These are phyloP conservation scores for Botrytis cinerea DNA, from an alignment of 2,329 filamentous ascomycete species.

Conservation along the genomic window DNA sequence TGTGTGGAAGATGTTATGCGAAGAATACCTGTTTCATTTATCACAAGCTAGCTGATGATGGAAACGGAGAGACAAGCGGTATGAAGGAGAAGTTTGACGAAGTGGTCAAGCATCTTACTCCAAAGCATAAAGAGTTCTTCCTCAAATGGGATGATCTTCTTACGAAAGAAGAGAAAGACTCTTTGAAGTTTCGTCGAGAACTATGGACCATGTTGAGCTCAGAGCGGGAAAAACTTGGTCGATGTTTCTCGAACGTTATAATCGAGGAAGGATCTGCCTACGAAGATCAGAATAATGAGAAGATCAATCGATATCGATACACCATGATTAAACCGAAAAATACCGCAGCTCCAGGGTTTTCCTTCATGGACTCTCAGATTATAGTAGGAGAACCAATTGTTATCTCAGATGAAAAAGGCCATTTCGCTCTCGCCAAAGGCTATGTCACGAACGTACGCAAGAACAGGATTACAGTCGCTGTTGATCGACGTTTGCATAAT, in stretches of 20 bases:
- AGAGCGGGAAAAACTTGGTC: slow-evolving; percentile 83
- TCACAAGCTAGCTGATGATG: slow-evolving; percentile 85
- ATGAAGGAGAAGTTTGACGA: slow-evolving; percentile 82
- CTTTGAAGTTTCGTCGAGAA: slow-evolving; percentile 82
- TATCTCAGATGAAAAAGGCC: slow-evolving; percentile 91
- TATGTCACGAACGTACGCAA: slow-evolving; percentile 79
- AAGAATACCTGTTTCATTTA: slow-evolving; percentile 91
- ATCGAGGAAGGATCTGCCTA: slow-evolving; percentile 75
- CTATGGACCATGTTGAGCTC: slow-evolving; percentile 93
- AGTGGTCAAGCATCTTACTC: slow-evolving; percentile 73
- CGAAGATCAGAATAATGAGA: slow-evolving; percentile 69
- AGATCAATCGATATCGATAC: slow-evolving; percentile 91
- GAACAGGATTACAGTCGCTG: slow-evolving; percentile 78
- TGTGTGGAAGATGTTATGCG: slow-evolving; percentile 87
- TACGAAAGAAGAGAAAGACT: slow-evolving; percentile 91
- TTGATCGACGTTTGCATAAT: slow-evolving; percentile 88
- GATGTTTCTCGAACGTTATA: slow-evolving; percentile 86
- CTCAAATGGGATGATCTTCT: slow-evolving; percentile 91
- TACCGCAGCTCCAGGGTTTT: slow-evolving; percentile 62
- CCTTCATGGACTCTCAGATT: slow-evolving; percentile 89
- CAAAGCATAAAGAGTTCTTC: slow-evolving; percentile 79
- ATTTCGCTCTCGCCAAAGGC: slow-evolving; percentile 92
- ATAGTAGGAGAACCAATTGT: slow-evolving; percentile 87
- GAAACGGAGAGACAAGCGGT: slow-evolving; percentile 77
- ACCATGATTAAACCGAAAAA: slow-evolving; percentile 69